Conservation (phyloP, 2,329 filamentous ascomycete genomes). For the Botrytis cinerea region DNA sequence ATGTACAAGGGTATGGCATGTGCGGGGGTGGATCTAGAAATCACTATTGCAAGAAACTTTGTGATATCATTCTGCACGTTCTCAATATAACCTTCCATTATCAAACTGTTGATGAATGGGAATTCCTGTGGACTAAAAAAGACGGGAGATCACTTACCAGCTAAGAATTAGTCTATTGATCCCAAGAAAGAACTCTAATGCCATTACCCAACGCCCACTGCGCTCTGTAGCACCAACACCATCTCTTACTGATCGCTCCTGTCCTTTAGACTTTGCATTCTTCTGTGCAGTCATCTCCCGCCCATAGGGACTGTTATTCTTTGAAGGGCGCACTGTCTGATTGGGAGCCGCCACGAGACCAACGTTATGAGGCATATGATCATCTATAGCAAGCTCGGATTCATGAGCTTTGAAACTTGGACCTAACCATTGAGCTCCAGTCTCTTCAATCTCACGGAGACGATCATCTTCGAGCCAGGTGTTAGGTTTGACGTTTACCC, state of each 20-base stretch:
- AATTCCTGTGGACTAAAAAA: neutral
- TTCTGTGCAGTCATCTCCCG: constrained; percentile 69
- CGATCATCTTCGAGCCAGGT: constrained; percentile 94
- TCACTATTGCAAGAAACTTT: neutral
- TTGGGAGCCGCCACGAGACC: constrained; percentile 38
- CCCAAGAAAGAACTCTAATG: constrained; percentile 72
- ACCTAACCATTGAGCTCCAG: constrained; percentile 41
- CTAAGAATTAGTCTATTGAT: constrained; percentile 67
- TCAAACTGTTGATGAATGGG: too few relatives aligned
- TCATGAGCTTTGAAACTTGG: constrained; percentile 38
- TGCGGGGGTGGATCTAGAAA: too few relatives aligned
- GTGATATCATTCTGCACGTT: neutral
- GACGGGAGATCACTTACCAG: constrained; percentile 26
- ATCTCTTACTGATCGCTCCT: constrained; percentile 51
- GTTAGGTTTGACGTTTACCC: constrained; percentile 69
- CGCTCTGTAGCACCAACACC: constrained; percentile 80
- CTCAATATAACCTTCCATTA: neutral
- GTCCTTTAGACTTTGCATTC: constrained; percentile 47
- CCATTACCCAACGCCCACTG: constrained; percentile 76
- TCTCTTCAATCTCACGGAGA: constrained; percentile 70
- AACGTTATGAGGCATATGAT: constrained; percentile 31
- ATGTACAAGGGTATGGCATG: neutral
- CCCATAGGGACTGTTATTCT: constrained; percentile 63
- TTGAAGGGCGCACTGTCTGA: constrained; percentile 38
- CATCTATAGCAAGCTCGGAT: constrained; percentile 33